A percentile compares a stretch with the other conserved stretches of the same genome.
Conservation (phyloP, 2,329 filamentous ascomycete species). For the Metarhizium sp. region DNA sequence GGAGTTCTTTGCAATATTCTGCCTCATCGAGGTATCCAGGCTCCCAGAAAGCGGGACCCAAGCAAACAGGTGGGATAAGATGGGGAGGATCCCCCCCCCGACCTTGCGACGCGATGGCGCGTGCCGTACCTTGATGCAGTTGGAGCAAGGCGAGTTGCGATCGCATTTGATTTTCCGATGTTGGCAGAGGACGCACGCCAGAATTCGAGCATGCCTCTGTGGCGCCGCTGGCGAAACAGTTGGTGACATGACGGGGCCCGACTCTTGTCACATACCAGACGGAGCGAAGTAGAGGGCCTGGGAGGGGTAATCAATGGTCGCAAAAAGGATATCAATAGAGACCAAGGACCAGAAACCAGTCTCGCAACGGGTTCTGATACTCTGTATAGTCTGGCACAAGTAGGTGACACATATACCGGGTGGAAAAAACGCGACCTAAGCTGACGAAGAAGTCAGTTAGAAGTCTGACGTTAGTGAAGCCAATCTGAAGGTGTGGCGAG, state of each 20-base stretch:
- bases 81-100: background rate
- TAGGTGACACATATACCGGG: background rate
- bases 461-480: background rate
- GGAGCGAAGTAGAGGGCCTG: background rate
- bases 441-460: background rate
- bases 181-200: constrained; percentile 49
- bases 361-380: background rate
- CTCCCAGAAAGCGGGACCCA: background rate
- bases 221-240: constrained; percentile 14
- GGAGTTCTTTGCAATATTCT: background rate
- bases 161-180: constrained; percentile 56
- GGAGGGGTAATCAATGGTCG: background rate
- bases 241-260: constrained; percentile 21
- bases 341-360: background rate
- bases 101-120: background rate
- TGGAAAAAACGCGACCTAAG: background rate
- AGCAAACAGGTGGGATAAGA: background rate
- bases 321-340: background rate
- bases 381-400: background rate
- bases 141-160: constrained; percentile 48
- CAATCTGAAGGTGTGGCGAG: background rate
- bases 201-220: constrained; percentile 34
- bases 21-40: background rate
- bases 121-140: constrained; percentile 46
- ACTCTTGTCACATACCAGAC: constrained; percentile 20